Evolutionary conservation across 2,329 filamentous ascomycete species (phyloP), one percentile per base, ranked within the genome.

Genomic region (Onygenales sp.): DNA sequence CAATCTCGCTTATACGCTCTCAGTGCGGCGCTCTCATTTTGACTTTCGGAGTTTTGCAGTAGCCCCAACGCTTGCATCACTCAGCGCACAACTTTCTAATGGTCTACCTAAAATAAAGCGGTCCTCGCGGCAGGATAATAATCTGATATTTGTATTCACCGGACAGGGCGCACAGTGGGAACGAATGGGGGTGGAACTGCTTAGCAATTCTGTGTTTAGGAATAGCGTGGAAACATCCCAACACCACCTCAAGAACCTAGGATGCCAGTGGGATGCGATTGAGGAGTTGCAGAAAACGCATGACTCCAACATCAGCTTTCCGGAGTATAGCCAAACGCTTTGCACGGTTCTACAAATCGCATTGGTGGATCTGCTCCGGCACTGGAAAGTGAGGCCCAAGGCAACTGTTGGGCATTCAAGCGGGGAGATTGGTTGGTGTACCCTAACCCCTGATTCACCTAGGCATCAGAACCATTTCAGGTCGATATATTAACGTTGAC

Each of bases 291-390:
- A 35, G 9, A 44, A 45, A 21, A 44, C 14, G 43, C 10, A 9
- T 27, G 14, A 44, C 10, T 44, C 43, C 14, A 50, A 51, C 8
- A 51, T 51, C 36, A 51, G 39, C n/a, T 31, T 31, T 32, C 32
- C 48, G 2, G 36, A 17, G n/a, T 36, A 33, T 9, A 53, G 54
- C 33, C 44, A 52, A 2, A 55, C 59, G 2, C 13, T 61, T 0
- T 60, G 70, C 56, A 75, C 73, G 0, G 73, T 74, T 0, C 58
- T 80, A 2, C 78, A 81, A 59, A 61, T 81, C 2, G 72, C 71
- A 1, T 58, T 80, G 6, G 69, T 72, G 0, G 66, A 73, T 11
- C 63, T 80, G 2, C 62, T 80, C 1, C 45, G 66, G 31, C 70
- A 71, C 2, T 78, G 72, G 69, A 69, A 67, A 1, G 64, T 79